Percentiles rank a stretch among this genome's conserved stretches.
Conservation (phyloP, 345 rosid species). For the Syzygium oleosum region DNA sequence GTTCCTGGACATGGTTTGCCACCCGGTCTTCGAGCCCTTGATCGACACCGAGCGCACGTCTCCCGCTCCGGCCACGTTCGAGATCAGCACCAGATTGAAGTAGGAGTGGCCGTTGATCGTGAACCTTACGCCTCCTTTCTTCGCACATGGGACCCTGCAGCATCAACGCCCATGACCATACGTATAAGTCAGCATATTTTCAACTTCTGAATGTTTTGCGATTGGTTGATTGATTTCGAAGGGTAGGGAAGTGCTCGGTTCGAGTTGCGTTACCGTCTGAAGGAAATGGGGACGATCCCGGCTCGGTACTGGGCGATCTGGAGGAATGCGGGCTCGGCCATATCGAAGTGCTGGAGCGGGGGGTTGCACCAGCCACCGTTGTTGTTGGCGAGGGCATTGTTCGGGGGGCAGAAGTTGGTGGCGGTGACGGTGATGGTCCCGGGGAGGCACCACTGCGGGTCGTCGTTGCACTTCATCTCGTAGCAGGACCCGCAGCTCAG, state of each 20-base stretch:
- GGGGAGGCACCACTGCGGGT: conserved; percentile 64
- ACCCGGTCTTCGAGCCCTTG: conserved; percentile 80
- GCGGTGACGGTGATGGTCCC: conserved; percentile 68
- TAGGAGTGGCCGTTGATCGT: conserved; percentile 90
- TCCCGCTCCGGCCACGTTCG: conserved; percentile 89
- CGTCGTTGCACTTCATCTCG: conserved; percentile 56
- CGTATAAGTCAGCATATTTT: background rate
- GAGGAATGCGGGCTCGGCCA: conserved; percentile 93
- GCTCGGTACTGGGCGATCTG: conserved; percentile 91
- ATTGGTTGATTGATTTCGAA: background rate
- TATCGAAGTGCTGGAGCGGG: conserved; percentile 90
- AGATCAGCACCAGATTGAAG: conserved; percentile 78
- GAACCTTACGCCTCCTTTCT: conserved; percentile 87
- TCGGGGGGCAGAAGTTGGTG: conserved; percentile 90
- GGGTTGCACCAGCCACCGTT: conserved; percentile 99
- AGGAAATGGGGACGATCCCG: conserved; percentile 89
- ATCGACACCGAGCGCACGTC: conserved; percentile 71
- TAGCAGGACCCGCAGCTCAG: conserved; percentile 73
- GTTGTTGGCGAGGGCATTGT: conserved; percentile 53
- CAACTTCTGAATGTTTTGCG: background rate
- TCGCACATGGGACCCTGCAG: conserved; percentile 71
- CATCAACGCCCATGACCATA: background rate
- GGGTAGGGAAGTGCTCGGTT: background rate
- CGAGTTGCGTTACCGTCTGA: conserved; percentile 41
- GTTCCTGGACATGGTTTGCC: conserved; percentile 93